Conservation (phyloP, 1,284 basidiomycete genomes). For the Anthracocystis setariae region DNA sequence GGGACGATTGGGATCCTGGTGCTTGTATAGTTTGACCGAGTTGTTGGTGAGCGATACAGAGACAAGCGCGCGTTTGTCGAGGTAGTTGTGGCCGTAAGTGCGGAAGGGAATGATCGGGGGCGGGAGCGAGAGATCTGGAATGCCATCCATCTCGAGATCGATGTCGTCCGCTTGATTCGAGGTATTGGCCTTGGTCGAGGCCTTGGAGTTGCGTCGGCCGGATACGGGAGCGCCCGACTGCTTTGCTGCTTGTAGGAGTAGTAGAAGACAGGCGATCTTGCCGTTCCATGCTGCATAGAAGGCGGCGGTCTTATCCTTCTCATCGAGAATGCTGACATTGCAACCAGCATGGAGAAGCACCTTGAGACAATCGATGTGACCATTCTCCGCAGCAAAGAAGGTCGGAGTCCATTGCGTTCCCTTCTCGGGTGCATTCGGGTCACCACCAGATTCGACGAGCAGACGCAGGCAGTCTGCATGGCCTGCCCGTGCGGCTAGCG, state of each 20-base stretch:
- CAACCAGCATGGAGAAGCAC: constrained; percentile 83
- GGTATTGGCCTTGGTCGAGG: constrained; percentile 21
- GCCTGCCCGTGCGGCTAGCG: constrained; percentile 96
- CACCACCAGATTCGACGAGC: constrained; percentile 73
- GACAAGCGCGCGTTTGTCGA: constrained; percentile 87
- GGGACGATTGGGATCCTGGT: constrained; percentile 59
- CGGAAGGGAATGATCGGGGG: constrained; percentile 93
- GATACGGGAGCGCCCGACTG: constrained; percentile 5
- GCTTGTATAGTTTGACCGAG: constrained; percentile 65
- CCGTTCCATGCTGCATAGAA: constrained; percentile 99
- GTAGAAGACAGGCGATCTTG: constrained; percentile 75
- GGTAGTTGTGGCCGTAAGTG: constrained; percentile 69
- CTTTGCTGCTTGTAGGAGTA: constrained; percentile 67
- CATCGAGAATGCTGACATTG: constrained; percentile 80
- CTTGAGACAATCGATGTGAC: constrained; percentile 79
- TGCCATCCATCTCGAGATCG: constrained; percentile 76
- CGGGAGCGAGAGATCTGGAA: constrained; percentile 91
- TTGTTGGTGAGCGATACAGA: constrained; percentile 75
- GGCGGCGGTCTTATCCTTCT: constrained; percentile 83
- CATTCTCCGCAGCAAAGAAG: constrained; percentile 92
- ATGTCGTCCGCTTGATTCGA: constrained; percentile 37
- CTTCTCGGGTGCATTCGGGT: constrained; percentile 81
- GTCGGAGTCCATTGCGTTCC: constrained; percentile 96
- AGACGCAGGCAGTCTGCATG: constrained; percentile 83
- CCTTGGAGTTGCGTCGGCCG: constrained; percentile 13